Percentiles rank a stretch among this genome's conserved stretches.
Evolutionary conservation across 192 early-diverging fungal species (phyloP).

Genomic region (Coemansia sp.): DNA sequence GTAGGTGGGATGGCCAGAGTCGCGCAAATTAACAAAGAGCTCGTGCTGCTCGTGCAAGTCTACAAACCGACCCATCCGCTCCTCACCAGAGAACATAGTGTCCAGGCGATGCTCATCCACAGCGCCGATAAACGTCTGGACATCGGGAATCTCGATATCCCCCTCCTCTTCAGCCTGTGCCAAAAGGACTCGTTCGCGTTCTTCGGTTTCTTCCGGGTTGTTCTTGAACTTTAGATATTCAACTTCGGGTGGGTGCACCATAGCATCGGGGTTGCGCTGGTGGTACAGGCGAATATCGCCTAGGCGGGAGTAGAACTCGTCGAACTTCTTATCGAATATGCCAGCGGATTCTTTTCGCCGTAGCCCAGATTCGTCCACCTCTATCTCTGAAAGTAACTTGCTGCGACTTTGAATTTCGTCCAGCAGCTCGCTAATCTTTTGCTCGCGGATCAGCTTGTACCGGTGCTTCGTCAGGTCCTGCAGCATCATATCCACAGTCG

Average conservation of each 20-base stretch:
- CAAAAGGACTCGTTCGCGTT: constrained; percentile 41
- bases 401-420: constrained; percentile 70
- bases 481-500: constrained; percentile 78
- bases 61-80: constrained; percentile 76
- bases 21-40: constrained; percentile 79
- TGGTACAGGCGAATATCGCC: constrained; percentile 80
- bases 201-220: constrained; percentile 51
- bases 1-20: constrained; percentile 46
- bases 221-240: constrained; percentile 62
- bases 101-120: constrained; percentile 61
- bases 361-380: constrained; percentile 69
- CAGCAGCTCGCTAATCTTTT: constrained; percentile 67
- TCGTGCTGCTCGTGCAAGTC: constrained; percentile 81
- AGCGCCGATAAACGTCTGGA: constrained; percentile 33
- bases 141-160: not conserved
- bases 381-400: constrained; percentile 61
- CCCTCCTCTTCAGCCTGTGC: constrained; percentile 20
- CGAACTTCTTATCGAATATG: constrained; percentile 72
- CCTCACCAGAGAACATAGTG: constrained; percentile 91
- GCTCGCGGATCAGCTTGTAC: constrained; percentile 78
- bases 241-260: constrained; percentile 77
- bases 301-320: constrained; percentile 84
- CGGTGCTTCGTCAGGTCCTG: constrained; percentile 76
- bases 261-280: constrained; percentile 70
- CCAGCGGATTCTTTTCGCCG: constrained; percentile 68